Conservation (phyloP, 306 rosid species). For the Clitoria ternatea region DNA sequence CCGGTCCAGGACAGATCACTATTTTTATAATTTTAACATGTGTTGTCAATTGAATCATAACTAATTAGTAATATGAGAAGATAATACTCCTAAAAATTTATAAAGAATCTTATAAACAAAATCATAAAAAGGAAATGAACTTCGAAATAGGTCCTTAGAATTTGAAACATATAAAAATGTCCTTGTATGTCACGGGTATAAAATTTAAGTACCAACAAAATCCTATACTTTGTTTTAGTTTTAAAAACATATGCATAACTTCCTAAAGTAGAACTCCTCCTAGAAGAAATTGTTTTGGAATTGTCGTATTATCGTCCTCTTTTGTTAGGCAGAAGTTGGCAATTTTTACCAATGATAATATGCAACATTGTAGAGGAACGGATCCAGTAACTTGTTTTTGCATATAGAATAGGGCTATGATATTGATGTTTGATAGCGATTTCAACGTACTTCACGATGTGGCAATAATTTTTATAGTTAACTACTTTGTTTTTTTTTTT, state of each 20-base stretch:
- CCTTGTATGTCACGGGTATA: no score
- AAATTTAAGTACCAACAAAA: no score
- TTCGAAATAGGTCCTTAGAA: no score
- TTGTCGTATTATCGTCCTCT: neutral
- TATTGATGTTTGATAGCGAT: neutral
- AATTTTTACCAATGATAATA: neutral
- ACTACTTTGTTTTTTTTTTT: no score
- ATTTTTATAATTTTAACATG: no score
- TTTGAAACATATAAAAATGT: no score
- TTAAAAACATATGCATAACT: neutral
- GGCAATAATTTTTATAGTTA: neutral
- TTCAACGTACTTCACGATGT: neutral
- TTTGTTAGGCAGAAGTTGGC: conserved; percentile 1
- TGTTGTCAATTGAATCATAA: no score
- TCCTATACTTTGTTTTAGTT: neutral
- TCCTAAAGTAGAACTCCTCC: neutral
- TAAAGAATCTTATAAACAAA: no score
- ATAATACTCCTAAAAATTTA: no score
- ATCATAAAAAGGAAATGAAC: no score
- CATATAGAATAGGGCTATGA: neutral
- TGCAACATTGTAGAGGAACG: neutral
- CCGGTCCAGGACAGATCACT: no score
- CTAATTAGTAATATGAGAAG: no score
- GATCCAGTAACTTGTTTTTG: neutral
- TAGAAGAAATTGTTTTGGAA: neutral